phyloP scores from a whole-genome alignment of 345 rosid species.

The Syzygium jambos region DNA sequence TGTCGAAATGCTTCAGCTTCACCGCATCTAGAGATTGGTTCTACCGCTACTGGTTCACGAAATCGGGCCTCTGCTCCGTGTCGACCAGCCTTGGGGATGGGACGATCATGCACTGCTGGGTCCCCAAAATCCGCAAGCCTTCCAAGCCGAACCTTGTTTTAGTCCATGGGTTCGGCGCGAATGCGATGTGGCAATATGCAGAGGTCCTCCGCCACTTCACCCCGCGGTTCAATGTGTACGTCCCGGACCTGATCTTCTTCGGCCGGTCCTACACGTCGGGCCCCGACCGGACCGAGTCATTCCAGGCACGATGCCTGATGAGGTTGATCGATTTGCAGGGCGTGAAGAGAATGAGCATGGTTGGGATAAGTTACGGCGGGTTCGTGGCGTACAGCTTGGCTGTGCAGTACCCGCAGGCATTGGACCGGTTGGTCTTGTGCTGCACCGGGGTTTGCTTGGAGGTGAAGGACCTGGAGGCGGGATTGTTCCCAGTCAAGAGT shows the following conservation, averaged over 20 bases:
- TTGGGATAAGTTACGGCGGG: constrained; percentile 80
- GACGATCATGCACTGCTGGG: constrained; percentile 69
- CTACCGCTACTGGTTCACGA: constrained; percentile 4
- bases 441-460: constrained; percentile 73
- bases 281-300: constrained; percentile 40
- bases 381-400: constrained; percentile 76
- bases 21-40: constrained; percentile 7
- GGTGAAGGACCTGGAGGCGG: constrained; percentile 59
- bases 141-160: constrained; percentile 42
- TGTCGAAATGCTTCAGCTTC: constrained; percentile 9
- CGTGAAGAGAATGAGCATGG: constrained; percentile 32
- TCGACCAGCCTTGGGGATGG: constrained; percentile 43
- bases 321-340: constrained; percentile 44
- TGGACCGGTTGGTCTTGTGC: constrained; percentile 61
- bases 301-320: constrained; percentile 60
- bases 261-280: constrained; percentile 41
- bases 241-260: constrained; percentile 69
- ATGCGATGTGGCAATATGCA: constrained; percentile 77
- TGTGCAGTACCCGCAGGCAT: constrained; percentile 32
- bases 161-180: constrained; percentile 71
- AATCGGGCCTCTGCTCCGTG: constrained; percentile 3
- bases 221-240: constrained; percentile 52
- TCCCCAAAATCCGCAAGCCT: constrained; percentile 26
- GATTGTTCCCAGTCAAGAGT: constrained; percentile 49
- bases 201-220: constrained; percentile 52